A percentile compares a stretch with the other conserved stretches of the same genome.
Evolutionary conservation across 225 moss, liverwort and hornwort genomes (phyloP).

Genomic region (Straminergon stramineum): DNA sequence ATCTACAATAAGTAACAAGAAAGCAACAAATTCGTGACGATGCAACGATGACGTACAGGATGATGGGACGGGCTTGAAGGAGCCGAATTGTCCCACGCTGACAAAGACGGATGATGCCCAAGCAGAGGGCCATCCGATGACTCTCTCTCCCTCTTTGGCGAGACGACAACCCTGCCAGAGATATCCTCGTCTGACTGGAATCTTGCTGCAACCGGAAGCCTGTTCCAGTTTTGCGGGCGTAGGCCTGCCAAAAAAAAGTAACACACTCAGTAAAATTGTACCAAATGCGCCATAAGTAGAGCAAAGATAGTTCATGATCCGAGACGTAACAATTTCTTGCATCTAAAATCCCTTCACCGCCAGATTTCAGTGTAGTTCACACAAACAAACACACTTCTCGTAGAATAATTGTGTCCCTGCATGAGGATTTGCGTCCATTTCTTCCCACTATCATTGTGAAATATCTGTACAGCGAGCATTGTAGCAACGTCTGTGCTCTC

Average conservation of each 20-base stretch:
- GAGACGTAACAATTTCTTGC: background rate
- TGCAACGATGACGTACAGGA: conserved; percentile 12
- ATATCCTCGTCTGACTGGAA: conserved; percentile 2
- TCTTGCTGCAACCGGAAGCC: background rate
- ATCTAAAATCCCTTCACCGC: background rate
- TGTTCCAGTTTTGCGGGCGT: conserved; percentile 19
- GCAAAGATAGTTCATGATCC: background rate
- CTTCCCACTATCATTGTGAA: background rate
- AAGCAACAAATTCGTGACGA: background rate
- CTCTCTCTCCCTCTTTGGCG: conserved; percentile 18
- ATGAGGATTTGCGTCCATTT: background rate
- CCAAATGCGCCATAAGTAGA: background rate
- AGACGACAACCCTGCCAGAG: background rate
- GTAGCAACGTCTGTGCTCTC: background rate
- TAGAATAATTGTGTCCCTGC: background rate
- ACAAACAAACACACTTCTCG: background rate
- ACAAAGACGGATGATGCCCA: conserved; percentile 6
- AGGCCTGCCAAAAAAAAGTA: conserved; percentile 14
- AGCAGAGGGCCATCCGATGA: conserved; percentile 11
- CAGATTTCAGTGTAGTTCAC: background rate
- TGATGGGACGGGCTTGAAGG: conserved; percentile 8
- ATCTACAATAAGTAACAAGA: background rate
- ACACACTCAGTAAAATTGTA: background rate
- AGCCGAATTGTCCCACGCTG: conserved; percentile 21
- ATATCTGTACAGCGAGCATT: background rate